Conservation (phyloP, 73 alveolate genomes). For the Paramecium primaurelia region DNA sequence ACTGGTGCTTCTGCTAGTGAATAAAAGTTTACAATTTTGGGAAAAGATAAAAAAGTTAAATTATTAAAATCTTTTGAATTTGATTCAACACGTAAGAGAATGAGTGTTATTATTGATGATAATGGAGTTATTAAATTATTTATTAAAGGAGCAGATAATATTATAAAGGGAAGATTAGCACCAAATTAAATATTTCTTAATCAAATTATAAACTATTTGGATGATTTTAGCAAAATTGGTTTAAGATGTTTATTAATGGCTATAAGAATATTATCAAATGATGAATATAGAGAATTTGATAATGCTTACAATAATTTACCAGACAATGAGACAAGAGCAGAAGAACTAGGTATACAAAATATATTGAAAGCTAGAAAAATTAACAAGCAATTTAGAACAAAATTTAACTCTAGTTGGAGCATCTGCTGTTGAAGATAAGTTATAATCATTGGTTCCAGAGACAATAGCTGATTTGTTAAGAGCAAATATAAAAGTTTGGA, state of each 20-base stretch:
- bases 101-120: constrained; percentile 88
- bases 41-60: constrained; percentile 66
- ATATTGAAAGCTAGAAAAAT: constrained; percentile 54
- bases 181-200: constrained; percentile 58
- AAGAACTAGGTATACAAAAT: constrained; percentile 42
- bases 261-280: constrained; percentile 81
- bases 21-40: constrained; percentile 24
- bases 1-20: constrained; percentile 46
- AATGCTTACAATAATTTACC: constrained; percentile 60
- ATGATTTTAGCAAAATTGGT: constrained; percentile 74
- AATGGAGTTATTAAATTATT: constrained; percentile 59
- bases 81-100: constrained; percentile 91
- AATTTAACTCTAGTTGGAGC: constrained; percentile 94
- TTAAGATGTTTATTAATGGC: constrained; percentile 91
- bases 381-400: constrained; percentile 84
- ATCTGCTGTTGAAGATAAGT: constrained; percentile 97
- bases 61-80: constrained; percentile 87
- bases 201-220: constrained; percentile 62
- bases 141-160: constrained; percentile 85
- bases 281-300: constrained; percentile 80
- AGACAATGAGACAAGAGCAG: constrained; percentile 79
- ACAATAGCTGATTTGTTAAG: constrained; percentile 81
- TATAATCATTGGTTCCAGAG: constrained; percentile 96
- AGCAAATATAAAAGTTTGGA: constrained; percentile 68
- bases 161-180: constrained; percentile 63